Evolutionary conservation across 495 filamentous ascomycete genomes (phyloP).

Genomic region (Tuber borchii): DNA sequence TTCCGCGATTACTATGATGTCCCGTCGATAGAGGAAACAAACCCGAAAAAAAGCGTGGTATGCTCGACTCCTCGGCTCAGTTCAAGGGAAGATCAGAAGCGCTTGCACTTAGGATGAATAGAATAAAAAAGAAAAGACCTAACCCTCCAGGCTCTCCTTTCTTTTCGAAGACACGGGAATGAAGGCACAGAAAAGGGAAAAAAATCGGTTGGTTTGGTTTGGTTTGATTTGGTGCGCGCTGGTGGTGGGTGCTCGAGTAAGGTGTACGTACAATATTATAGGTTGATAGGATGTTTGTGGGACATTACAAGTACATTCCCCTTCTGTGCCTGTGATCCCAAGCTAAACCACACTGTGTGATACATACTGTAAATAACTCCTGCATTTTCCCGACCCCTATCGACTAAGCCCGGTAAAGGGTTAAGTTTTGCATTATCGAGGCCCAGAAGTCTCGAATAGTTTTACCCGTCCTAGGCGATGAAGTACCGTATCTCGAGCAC

Average conservation of each 20-base stretch:
- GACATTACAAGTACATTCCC: not conserved
- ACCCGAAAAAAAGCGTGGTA: not conserved
- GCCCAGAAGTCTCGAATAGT: not conserved
- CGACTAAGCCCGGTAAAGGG: not conserved
- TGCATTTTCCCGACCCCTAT: not conserved
- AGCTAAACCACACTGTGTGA: not conserved
- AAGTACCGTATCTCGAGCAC: no score
- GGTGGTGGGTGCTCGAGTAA: not conserved
- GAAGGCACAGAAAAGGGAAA: not conserved
- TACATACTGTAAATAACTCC: not conserved
- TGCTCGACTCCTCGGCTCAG: not conserved
- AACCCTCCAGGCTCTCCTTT: not conserved
- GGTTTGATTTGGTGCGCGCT: not conserved
- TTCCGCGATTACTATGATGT: not conserved
- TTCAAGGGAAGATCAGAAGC: not conserved
- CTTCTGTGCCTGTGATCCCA: not conserved
- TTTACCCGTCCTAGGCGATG: not conserved
- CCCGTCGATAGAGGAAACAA: not conserved
- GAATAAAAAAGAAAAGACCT: not conserved
- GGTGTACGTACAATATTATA: not conserved
- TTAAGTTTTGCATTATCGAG: not conserved
- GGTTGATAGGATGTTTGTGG: not conserved
- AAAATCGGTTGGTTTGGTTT: not conserved
- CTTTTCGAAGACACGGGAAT: not conserved
- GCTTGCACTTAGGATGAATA: not conserved